These are phyloP conservation scores for Streptanthus diversifolius DNA, from an alignment of 345 rosid species.

Conservation along the genomic window DNA sequence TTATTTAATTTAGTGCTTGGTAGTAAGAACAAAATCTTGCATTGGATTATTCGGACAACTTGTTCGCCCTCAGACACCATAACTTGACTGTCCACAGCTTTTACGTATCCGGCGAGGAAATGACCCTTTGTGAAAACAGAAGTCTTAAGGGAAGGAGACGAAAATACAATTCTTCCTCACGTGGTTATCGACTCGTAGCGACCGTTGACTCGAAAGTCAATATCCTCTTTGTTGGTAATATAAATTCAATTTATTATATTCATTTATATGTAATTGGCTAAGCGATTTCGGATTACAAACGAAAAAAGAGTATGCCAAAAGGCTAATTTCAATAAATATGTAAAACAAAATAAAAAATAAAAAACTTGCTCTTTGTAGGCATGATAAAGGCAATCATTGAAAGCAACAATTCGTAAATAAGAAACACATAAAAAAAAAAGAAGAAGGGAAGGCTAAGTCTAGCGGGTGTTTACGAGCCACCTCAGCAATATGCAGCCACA, in stretches of 20 bases:
- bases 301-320: neutral
- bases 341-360: neutral
- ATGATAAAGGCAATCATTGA: slow-evolving; percentile 8
- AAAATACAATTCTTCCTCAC: slow-evolving; percentile 6
- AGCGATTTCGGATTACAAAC: neutral
- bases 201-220: slow-evolving; percentile 16
- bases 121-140: slow-evolving; percentile 8
- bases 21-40: no score
- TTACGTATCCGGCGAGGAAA: neutral
- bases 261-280: neutral
- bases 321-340: slow-evolving; percentile 3
- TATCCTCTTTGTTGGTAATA: neutral
- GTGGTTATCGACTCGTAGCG: neutral
- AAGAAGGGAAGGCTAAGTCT: slow-evolving; percentile 24
- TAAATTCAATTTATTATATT: neutral
- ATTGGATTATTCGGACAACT: slow-evolving; percentile 48
- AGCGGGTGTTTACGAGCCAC: slow-evolving; percentile 78
- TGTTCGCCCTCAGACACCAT: slow-evolving; percentile 39
- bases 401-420: slow-evolving; percentile 4
- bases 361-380: slow-evolving; percentile 8
- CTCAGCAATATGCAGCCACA: slow-evolving; percentile 59
- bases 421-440: neutral
- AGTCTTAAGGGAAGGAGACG: neutral
- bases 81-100: neutral
- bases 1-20: no score